Evolutionary conservation across 2,329 filamentous ascomycete genomes (phyloP).

Genomic region (Dactylellina sp.): DNA sequence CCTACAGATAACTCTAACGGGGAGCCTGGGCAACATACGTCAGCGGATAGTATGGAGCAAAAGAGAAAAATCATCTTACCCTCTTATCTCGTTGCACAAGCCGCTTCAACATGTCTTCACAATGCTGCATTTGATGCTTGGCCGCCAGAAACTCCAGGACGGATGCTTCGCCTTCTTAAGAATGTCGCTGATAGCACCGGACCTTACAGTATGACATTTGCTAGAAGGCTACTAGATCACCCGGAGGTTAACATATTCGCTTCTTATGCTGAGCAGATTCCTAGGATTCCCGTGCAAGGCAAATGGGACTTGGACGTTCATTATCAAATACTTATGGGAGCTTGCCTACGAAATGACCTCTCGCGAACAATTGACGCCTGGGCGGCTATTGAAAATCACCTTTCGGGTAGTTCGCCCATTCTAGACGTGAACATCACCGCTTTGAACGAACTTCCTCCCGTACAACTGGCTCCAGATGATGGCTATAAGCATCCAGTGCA

Average conservation of each 20-base stretch:
- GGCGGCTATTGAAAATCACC: constrained; percentile 20
- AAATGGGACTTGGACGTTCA: constrained; percentile 43
- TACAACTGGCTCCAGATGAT: constrained; percentile 25
- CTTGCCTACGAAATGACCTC: constrained; percentile 36
- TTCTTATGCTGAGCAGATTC: constrained; percentile 45
- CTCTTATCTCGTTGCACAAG: constrained; percentile 41
- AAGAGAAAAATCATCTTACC: constrained; percentile 39
- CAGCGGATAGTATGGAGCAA: background rate
- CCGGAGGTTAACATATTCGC: constrained; percentile 46
- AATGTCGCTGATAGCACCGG: constrained; percentile 28
- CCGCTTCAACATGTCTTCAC: constrained; percentile 34
- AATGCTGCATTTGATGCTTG: constrained; percentile 48
- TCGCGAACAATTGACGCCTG: constrained; percentile 35
- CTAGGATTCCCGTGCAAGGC: constrained; percentile 34
- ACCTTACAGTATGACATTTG: constrained; percentile 36
- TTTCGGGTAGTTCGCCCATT: constrained; percentile 15
- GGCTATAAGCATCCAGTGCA: constrained; percentile 21
- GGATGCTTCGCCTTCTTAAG: constrained; percentile 44
- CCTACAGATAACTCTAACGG: background rate
- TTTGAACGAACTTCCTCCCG: constrained; percentile 13
- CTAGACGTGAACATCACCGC: background rate
- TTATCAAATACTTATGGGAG: constrained; percentile 36
- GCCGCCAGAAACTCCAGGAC: constrained; percentile 46
- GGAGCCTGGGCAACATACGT: background rate
- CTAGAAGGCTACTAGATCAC: constrained; percentile 39